phyloP scores from a whole-genome alignment of 2,329 filamentous ascomycete genomes.

The Stagonosporopsis cucurbitacearum region DNA sequence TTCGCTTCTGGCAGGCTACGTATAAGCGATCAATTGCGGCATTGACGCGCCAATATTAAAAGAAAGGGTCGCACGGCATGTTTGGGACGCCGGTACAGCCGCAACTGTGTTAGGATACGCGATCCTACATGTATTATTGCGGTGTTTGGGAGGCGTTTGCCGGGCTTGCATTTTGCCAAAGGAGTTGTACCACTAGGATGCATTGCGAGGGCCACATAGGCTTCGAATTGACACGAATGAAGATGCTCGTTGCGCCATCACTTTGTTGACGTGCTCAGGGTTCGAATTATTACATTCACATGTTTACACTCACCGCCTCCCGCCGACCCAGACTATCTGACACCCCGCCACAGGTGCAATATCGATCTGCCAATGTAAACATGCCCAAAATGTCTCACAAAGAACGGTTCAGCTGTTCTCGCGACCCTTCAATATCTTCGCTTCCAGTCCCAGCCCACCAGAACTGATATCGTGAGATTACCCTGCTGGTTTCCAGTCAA shows the following conservation, averaged over 20 bases:
- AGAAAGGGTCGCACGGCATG: not conserved
- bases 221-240: not conserved
- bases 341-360: not conserved
- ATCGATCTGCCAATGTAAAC: not conserved
- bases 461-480: not conserved
- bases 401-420: not conserved
- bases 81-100: not conserved
- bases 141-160: constrained; percentile 4
- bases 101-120: not conserved
- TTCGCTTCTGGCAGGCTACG: constrained; percentile 30
- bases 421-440: not conserved
- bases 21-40: constrained; percentile 14
- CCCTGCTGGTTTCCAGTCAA: not conserved
- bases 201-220: not conserved
- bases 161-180: not conserved
- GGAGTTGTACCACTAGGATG: constrained; percentile 5
- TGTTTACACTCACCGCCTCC: not conserved
- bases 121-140: not conserved
- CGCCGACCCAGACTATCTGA: not conserved
- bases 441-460: not conserved
- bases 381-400: not conserved
- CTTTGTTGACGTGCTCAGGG: not conserved
- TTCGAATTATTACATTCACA: not conserved
- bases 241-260: not conserved
- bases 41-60: not conserved